Evolutionary conservation across 2,329 filamentous ascomycete species (phyloP).

Genomic region (Cladosporium velox): DNA sequence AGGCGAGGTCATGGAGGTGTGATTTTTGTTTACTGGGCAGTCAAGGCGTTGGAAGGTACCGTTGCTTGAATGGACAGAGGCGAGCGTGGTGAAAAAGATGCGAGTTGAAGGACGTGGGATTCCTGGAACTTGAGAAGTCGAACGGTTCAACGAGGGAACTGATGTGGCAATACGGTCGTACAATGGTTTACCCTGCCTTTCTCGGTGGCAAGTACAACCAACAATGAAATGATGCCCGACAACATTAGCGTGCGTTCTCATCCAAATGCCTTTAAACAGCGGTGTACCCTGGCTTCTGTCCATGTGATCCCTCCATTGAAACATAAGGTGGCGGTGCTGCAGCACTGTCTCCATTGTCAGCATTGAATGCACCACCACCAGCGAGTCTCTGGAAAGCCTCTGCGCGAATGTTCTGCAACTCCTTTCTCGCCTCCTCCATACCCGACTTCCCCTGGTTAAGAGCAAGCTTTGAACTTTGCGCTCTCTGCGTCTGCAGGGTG

Average conservation of each 20-base stretch:
- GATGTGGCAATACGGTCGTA: too few species aligned
- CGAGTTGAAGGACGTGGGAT: too few species aligned
- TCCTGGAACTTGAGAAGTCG: background rate
- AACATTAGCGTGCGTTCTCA: background rate
- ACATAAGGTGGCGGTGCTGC: background rate
- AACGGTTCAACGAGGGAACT: background rate
- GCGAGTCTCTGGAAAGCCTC: constrained; percentile 34
- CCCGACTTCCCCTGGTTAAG: constrained; percentile 25
- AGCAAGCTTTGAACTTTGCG: constrained; percentile 23
- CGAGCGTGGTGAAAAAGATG: background rate
- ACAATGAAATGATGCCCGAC: background rate
- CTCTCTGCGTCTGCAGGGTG: constrained; percentile 26
- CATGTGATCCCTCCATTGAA: background rate
- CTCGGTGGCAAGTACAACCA: background rate
- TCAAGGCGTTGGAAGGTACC: background rate
- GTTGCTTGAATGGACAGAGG: background rate
- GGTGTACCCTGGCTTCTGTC: background rate
- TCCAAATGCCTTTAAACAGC: background rate
- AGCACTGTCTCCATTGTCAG: background rate
- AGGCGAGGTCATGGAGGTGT: too few species aligned
- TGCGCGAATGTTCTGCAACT: constrained; percentile 35
- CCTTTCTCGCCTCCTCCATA: constrained; percentile 29
- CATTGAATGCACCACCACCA: background rate
- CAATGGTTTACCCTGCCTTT: background rate
- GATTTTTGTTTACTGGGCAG: too few species aligned